Evolutionary conservation across 768 basidiomycete species (phyloP).

Genomic region (Auricularia heimuer): DNA sequence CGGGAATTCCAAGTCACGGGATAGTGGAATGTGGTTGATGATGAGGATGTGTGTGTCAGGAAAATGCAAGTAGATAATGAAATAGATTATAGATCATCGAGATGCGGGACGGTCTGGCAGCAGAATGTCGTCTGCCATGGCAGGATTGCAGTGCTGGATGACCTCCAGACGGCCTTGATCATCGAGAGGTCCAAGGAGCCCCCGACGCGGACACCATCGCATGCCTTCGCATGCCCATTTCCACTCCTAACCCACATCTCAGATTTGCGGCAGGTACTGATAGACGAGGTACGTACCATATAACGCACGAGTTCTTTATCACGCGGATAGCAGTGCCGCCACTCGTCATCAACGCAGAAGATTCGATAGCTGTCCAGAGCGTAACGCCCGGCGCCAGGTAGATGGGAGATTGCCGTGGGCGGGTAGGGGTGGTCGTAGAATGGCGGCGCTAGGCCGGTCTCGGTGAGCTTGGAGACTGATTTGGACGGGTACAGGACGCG

Average conservation of each 20-base stretch:
- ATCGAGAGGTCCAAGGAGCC: neutral
- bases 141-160: too few relatives aligned
- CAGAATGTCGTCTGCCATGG: too few relatives aligned
- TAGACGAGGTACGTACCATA: slow-evolving; percentile 35
- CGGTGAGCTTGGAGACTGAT: slow-evolving; percentile 21
- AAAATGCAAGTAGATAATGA: too few relatives aligned
- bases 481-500: slow-evolving; percentile 16
- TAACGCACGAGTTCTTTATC: slow-evolving; percentile 66
- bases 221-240: slow-evolving; percentile 49
- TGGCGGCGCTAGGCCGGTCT: slow-evolving; percentile 13
- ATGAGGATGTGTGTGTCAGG: too few relatives aligned
- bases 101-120: too few relatives aligned
- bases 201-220: neutral
- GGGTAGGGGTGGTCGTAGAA: slow-evolving; percentile 25
- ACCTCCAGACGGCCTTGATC: too few relatives aligned
- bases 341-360: slow-evolving; percentile 47
- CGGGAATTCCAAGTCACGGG: too few relatives aligned
- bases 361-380: slow-evolving; percentile 72
- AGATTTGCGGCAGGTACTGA: neutral
- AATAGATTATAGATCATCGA: too few relatives aligned
- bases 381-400: slow-evolving; percentile 59
- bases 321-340: slow-evolving; percentile 50
- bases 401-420: slow-evolving; percentile 41
- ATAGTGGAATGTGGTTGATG: too few relatives aligned
- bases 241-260: slow-evolving; percentile 44